phyloP scores from a whole-genome alignment of 176 grass and related monocot species.

The Rhynchospora tenuis region DNA sequence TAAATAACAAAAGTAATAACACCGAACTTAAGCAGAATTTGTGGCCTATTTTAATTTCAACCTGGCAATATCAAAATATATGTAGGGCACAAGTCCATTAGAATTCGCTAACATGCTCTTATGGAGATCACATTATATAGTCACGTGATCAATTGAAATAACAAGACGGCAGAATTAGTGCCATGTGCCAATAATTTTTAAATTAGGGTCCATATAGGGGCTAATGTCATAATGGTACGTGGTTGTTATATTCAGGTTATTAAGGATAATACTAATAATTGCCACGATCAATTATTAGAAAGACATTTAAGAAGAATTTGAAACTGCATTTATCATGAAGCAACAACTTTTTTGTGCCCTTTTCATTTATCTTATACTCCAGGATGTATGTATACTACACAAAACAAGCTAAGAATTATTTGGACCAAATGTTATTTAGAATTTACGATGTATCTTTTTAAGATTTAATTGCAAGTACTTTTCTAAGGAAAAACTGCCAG shows the following conservation, averaged over 20 bases:
- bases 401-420: not conserved
- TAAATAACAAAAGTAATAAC: not conserved
- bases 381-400: not conserved
- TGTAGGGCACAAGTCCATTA: not conserved
- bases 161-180: not conserved
- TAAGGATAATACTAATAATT: not conserved
- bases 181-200: not conserved
- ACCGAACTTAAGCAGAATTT: not conserved
- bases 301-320: not conserved
- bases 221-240: not conserved
- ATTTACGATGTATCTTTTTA: not conserved
- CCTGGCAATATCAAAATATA: not conserved
- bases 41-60: not conserved
- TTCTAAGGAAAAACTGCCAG: not conserved
- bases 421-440: not conserved
- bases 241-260: not conserved
- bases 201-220: not conserved
- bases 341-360: not conserved
- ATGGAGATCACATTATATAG: not conserved
- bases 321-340: not conserved
- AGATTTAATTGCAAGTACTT: not conserved
- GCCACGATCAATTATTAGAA: not conserved
- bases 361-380: not conserved
- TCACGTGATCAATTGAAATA: not conserved
- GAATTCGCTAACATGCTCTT: not conserved